Evolutionary conservation across 768 basidiomycete genomes (phyloP).

Genomic region (Tephrocybe rancida): DNA sequence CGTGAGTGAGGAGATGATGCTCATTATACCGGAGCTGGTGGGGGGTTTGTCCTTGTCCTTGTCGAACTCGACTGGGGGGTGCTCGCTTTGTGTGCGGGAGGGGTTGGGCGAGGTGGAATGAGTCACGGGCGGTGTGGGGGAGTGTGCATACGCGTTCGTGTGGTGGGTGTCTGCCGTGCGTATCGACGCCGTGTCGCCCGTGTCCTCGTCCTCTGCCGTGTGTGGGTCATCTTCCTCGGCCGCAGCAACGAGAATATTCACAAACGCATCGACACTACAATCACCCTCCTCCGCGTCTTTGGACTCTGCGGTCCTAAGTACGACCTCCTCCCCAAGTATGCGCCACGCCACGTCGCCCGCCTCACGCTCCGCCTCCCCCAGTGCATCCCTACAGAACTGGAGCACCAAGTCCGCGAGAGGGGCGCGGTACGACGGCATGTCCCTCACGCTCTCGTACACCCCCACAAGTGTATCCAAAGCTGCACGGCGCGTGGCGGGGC

Average conservation of each 20-base stretch:
- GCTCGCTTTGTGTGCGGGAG: conserved; percentile 65
- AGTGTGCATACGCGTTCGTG: conserved; percentile 31
- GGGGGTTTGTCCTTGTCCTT: conserved; percentile 35
- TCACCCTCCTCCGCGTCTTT: conserved; percentile 22
- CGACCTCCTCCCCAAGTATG: conserved; percentile 70
- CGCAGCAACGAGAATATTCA: conserved; percentile 48
- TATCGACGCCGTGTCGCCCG: conserved; percentile 42
- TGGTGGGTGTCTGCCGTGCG: conserved; percentile 41
- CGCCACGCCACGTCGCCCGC: conserved; percentile 52
- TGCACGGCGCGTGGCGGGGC: conserved; percentile 56
- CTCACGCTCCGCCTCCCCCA: conserved; percentile 28
- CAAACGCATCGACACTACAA: conserved; percentile 24
- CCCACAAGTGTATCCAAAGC: conserved; percentile 58
- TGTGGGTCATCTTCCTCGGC: conserved; percentile 27
- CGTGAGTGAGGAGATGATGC: conserved; percentile 63
- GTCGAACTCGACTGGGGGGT: conserved; percentile 38
- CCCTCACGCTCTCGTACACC: conserved; percentile 68
- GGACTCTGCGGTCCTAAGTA: conserved; percentile 51
- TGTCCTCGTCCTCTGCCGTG: conserved; percentile 44
- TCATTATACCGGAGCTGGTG: conserved; percentile 50
- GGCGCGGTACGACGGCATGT: conserved; percentile 67
- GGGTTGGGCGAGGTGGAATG: conserved; percentile 29
- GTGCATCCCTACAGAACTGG: conserved; percentile 37
- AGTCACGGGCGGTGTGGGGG: conserved; percentile 22
- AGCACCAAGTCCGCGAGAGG: conserved; percentile 56